Evolutionary conservation across 2,329 filamentous ascomycete species (phyloP).

Genomic region (Alternaria rosae): DNA sequence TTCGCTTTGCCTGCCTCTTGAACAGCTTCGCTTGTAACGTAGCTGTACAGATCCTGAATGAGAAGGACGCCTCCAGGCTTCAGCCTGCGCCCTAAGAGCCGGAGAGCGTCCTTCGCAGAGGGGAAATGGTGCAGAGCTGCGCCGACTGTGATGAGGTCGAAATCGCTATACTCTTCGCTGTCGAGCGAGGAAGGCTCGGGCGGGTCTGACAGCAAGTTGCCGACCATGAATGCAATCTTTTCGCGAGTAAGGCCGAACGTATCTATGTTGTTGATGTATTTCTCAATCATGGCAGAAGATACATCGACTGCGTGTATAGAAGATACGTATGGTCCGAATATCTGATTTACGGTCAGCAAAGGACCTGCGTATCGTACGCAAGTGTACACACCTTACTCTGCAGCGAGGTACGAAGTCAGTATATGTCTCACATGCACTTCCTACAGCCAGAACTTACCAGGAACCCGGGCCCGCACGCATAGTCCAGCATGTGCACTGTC

Average conservation of each 20-base stretch:
- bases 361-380: neutral
- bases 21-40: neutral
- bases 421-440: neutral
- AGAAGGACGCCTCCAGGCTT: conserved; percentile 9
- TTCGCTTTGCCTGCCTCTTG: neutral
- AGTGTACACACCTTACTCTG: neutral
- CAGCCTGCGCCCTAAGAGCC: neutral
- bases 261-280: conserved; percentile 1
- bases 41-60: conserved; percentile 8
- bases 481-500: conserved; percentile 12
- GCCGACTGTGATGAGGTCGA: conserved; percentile 2
- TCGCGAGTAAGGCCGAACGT: neutral
- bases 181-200: neutral
- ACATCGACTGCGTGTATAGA: conserved; percentile 13
- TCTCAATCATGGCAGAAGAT: conserved; percentile 10
- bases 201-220: neutral
- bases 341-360: neutral
- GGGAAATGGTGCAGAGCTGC: neutral
- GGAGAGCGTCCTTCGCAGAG: neutral
- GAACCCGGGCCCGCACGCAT: conserved; percentile 14
- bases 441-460: neutral
- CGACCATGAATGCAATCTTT: neutral
- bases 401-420: neutral
- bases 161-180: neutral
- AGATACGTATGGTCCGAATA: conserved; percentile 12